Conservation (phyloP, 2,329 filamentous ascomycete species). For the Curvularia verruculosa region DNA sequence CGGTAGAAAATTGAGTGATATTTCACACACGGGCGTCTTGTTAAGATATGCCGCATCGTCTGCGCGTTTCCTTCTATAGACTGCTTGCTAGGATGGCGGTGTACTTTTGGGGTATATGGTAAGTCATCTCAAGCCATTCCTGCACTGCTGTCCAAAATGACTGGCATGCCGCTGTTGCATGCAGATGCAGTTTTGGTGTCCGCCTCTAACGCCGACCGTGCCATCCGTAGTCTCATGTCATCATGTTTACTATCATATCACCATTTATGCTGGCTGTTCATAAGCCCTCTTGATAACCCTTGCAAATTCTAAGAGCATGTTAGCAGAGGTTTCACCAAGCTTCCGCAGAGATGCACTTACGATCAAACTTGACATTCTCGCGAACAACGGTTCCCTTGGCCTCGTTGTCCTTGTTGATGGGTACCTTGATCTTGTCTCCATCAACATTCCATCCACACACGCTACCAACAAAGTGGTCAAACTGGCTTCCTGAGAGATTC, state of each 20-base stretch:
- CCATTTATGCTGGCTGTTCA: constrained; percentile 46
- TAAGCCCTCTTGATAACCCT: constrained; percentile 47
- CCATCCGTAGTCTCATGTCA: constrained; percentile 22
- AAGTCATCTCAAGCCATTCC: constrained; percentile 16
- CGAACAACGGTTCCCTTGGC: constrained; percentile 93
- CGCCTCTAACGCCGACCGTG: constrained; percentile 23
- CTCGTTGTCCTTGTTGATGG: constrained; percentile 87
- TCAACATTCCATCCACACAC: constrained; percentile 83
- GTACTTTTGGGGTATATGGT: constrained; percentile 27
- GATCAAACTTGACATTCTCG: constrained; percentile 92
- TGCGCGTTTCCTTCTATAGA: constrained; percentile 2
- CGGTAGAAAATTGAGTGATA: constrained; percentile 3
- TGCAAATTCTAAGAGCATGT: constrained; percentile 38
- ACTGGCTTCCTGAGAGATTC: constrained; percentile 54
- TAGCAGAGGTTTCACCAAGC: constrained; percentile 11
- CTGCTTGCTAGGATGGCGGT: constrained; percentile 13
- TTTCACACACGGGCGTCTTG: constrained; percentile 2
- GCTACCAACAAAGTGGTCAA: constrained; percentile 57
- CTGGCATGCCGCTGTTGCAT: constrained; percentile 16
- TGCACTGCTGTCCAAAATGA: constrained; percentile 13
- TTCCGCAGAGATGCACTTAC: constrained; percentile 43
- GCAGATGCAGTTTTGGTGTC: constrained; percentile 15
- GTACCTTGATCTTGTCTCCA: constrained; percentile 71
- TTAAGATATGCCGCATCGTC: constrained; percentile 4
- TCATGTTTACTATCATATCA: constrained; percentile 13